Evolutionary conservation across 2,329 filamentous ascomycete species (phyloP), one percentile per base, ranked within the genome.

Genomic region (Arthrobotrys conoides): DNA sequence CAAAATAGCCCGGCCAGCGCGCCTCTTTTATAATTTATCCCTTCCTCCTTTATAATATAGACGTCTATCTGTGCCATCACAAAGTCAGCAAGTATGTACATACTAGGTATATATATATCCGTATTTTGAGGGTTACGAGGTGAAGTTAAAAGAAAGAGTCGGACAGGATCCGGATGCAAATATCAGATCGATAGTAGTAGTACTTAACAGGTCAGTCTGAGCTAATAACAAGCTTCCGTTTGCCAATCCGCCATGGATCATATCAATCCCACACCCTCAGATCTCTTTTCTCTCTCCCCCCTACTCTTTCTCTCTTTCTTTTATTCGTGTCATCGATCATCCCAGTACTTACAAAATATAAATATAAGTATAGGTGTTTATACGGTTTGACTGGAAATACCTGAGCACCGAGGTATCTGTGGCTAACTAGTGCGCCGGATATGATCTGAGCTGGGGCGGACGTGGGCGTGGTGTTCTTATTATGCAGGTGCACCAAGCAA

Each of bases 1-100:
- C n/a, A 30, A 41, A 63, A 41, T 63, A 63, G 57, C 57, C 57
- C 22, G 27, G 57, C 57, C 57, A 41, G 27, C 57, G 30, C 33
- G 36, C 16, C 18, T 38, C 22, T 20, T 36, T 33, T 1, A 5
- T 30, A n/a, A n/a, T 55, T 55, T 27, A 46, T 46, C 44, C 44
- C 16, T 46, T 46, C n/a, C 9, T 10, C 44, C n/a, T 44, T 5
- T 44, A 44, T 18, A 44, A 6, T 30, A 30, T 30, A 30, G 3
- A 3, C 27, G 27, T 10, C n/a, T 46, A 4, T n/a, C n/a, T 46
- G n/a, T 46, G 44, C n/a, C 16, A 2, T 18, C 2, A 16, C 12
- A 41, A 41, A 16, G 2, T 16, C 4, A 41, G n/a, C n/a, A n/a
- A n/a, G n/a, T n/a, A n/a, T n/a, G n/a, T n/a, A n/a, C n/a, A n/a